These are phyloP conservation scores for Nectriaceae sp. DNA, from an alignment of 2,329 filamentous ascomycete genomes.

Conservation along the genomic window DNA sequence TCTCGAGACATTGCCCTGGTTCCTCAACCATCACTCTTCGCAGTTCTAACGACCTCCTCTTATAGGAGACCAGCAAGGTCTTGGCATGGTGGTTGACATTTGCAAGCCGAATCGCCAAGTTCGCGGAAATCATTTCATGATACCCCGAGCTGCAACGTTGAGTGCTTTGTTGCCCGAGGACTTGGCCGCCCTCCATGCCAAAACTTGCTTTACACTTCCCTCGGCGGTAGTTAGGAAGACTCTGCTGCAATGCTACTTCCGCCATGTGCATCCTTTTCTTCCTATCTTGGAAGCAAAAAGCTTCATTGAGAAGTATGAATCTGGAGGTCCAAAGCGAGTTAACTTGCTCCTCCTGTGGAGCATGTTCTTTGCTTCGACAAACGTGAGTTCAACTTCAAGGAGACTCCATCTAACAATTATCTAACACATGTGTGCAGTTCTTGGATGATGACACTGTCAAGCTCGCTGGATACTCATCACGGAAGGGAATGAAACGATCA, in stretches of 20 bases:
- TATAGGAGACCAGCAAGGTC: constrained; percentile 7
- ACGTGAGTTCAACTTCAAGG: constrained; percentile 24
- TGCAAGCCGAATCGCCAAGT: constrained; percentile 3
- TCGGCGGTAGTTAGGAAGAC: constrained; percentile 11
- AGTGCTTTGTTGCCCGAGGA: constrained; percentile 8
- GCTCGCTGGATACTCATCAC: constrained; percentile 2
- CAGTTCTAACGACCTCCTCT: not conserved
- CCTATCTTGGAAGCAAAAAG: constrained; percentile 22
- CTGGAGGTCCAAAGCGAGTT: constrained; percentile 4
- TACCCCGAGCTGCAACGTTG: constrained; percentile 10
- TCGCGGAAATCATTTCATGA: constrained; percentile 11
- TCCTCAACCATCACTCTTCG: no score
- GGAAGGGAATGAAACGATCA: constrained; percentile 12
- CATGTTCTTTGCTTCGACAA: constrained; percentile 33
- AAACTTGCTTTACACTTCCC: constrained; percentile 20
- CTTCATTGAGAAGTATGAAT: constrained; percentile 19
- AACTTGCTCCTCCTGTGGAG: constrained; percentile 29
- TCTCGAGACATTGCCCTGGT: constrained; percentile 11
- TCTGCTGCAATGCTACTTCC: constrained; percentile 24
- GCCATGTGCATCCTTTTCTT: constrained; percentile 26
- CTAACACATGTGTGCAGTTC: constrained; percentile 4
- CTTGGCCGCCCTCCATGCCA: constrained; percentile 11
- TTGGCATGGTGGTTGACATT: constrained; percentile 8
- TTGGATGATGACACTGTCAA: constrained; percentile 7
- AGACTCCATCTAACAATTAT: not conserved